phyloP scores from a whole-genome alignment of 2,329 filamentous ascomycete genomes.

The Aspergillus sp. region DNA sequence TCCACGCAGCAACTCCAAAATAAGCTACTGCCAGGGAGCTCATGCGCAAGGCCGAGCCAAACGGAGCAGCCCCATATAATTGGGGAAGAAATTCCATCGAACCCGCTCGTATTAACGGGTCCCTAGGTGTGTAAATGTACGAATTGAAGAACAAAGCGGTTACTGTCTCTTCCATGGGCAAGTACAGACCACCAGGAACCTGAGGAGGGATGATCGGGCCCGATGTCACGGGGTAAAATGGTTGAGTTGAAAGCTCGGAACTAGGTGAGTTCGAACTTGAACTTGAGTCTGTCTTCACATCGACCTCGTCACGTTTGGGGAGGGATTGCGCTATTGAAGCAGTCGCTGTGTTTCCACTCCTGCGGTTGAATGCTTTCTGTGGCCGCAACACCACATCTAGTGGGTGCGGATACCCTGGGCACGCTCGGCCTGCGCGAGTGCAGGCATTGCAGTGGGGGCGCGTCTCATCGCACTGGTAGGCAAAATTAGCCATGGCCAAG shows the following conservation, averaged over 20 bases:
- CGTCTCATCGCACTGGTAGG: slow-evolving; percentile 29
- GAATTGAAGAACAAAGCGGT: slow-evolving; percentile 31
- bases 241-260: neutral
- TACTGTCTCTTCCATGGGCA: slow-evolving; percentile 28
- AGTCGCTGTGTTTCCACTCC: slow-evolving; percentile 4
- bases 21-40: slow-evolving; percentile 28
- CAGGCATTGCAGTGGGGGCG: slow-evolving; percentile 31
- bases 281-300: neutral
- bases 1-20: slow-evolving; percentile 32
- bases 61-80: slow-evolving; percentile 19
- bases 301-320: neutral
- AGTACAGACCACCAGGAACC: slow-evolving; percentile 17
- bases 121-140: slow-evolving; percentile 27
- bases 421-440: slow-evolving; percentile 26
- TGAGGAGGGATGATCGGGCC: neutral
- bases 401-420: slow-evolving; percentile 30
- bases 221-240: neutral
- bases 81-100: slow-evolving; percentile 30
- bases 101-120: slow-evolving; percentile 24
- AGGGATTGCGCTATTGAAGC: neutral
- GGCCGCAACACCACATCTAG: slow-evolving; percentile 30
- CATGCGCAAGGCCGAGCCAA: slow-evolving; percentile 24
- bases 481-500: neutral
- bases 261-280: neutral
- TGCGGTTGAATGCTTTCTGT: slow-evolving; percentile 22